Base-by-base conservation (phyloP, 352 stramenopile species). In the Globisporangium barbulae region DNA sequence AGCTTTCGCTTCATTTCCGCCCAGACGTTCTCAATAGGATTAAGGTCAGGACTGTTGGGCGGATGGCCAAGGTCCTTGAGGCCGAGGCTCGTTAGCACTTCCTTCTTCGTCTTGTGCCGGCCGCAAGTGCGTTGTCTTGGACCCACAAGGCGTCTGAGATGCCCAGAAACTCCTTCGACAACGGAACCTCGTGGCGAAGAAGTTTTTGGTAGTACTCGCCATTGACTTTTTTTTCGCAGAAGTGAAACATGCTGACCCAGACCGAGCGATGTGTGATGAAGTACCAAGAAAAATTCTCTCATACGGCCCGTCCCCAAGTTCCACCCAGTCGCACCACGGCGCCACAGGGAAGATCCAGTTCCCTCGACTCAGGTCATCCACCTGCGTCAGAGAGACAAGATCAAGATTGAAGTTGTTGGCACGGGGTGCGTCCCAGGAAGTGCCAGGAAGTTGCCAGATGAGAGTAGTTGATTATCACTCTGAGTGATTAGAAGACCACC, bases 201-300 rank as follows among this genome's bases (percentile, higher is more conserved):
- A 58, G 28, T 3, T 35, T 5, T n/a, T 58, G 31, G 52, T 47
- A 47, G 52, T 58, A 58, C 31, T 58, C 33, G n/a, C 52, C 17
- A n/a, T 47, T 19, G 2, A 58, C 12, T 0, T n/a, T 17, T 31
- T 58, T 35, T 17, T 45, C 31, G 19, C 52, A 58, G 33, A 58
- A 58, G 31, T 31, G 52, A 31, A 58, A 31, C 33, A 19, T 58
- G 0, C 52, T 35, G 1, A 30, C 52, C 52, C 52, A 42, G 52
- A 31, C 3, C 52, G 52, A 0, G 31, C 42, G 31, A 58, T 47
- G n/a, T n/a, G n/a, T n/a, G n/a, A n/a, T n/a, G n/a, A n/a, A n/a
- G n/a, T n/a, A n/a, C n/a, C n/a, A n/a, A n/a, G n/a, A n/a, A n/a
- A n/a, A n/a, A n/a, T n/a, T n/a, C n/a, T n/a, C n/a, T n/a, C n/a